Evolutionary conservation across 305 asterid genomes (phyloP).

Genomic region (Fraxinus sp.): DNA sequence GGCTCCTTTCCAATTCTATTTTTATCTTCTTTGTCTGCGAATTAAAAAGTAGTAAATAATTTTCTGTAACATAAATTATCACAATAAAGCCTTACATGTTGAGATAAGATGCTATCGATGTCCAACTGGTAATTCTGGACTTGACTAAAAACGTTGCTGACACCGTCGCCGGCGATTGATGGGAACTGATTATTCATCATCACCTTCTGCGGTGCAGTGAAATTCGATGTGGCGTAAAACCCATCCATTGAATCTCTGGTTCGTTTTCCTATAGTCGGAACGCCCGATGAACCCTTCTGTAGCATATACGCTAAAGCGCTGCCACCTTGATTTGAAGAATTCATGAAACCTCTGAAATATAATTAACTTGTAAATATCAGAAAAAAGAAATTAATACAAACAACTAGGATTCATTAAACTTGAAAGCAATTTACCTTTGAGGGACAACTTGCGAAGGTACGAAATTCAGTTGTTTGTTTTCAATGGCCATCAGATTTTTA

Average conservation of each 20-base stretch:
- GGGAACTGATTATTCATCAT: conserved; percentile 6
- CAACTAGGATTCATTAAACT: background rate
- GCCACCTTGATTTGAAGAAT: background rate
- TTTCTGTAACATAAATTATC: background rate
- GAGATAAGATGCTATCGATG: conserved; percentile 26
- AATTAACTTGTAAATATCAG: background rate
- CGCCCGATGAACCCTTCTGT: background rate
- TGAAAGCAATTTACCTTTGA: conserved; percentile 32
- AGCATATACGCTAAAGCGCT: background rate
- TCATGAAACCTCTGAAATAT: background rate
- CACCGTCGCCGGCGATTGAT: conserved; percentile 13
- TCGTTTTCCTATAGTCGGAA: conserved; percentile 45
- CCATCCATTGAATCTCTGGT: conserved; percentile 45
- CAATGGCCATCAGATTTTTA: conserved; percentile 53
- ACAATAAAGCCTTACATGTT: conserved; percentile 23
- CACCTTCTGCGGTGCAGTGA: background rate
- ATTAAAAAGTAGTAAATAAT: background rate
- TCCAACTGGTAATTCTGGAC: conserved; percentile 31
- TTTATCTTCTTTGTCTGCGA: conserved; percentile 30
- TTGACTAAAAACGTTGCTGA: conserved; percentile 6
- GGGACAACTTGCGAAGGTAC: conserved; percentile 43
- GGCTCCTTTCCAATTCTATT: conserved; percentile 26
- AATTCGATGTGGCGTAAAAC: conserved; percentile 3
- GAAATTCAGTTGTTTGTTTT: conserved; percentile 52
- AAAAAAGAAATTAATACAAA: background rate